Evolutionary conservation across 257 asterid genomes (phyloP).

Genomic region (Jaltomata sinuosa): DNA sequence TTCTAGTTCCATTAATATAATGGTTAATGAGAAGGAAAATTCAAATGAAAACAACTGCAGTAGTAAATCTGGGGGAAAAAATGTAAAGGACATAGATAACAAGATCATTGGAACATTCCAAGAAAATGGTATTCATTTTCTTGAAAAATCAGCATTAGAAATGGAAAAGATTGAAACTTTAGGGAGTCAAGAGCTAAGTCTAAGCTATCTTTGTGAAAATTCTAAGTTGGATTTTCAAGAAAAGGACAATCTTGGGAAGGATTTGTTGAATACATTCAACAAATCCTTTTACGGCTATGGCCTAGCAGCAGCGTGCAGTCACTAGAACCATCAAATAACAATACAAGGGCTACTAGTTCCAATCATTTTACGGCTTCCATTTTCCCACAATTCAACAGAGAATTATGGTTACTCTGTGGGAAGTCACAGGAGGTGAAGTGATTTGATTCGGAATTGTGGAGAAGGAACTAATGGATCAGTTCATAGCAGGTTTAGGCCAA

Average conservation of each 20-base stretch:
- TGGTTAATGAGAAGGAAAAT: background rate
- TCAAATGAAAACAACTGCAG: background rate
- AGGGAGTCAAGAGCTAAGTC: background rate
- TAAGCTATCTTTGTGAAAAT: slow-evolving; percentile 1
- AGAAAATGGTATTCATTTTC: background rate
- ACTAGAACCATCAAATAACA: slow-evolving; percentile 1
- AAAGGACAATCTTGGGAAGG: background rate
- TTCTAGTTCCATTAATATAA: too few species aligned
- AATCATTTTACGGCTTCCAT: slow-evolving; percentile 42
- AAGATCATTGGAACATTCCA: too few species aligned
- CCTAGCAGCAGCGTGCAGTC: slow-evolving; percentile 63
- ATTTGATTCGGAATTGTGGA: too few species aligned
- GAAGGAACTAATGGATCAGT: slow-evolving; percentile 97
- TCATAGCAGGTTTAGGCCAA: slow-evolving; percentile 86
- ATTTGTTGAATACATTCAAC: background rate
- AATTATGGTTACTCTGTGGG: slow-evolving; percentile 54
- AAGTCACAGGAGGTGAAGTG: too few species aligned
- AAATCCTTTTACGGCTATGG: too few species aligned
- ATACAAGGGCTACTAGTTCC: slow-evolving; percentile 14
- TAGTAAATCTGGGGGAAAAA: too few species aligned
- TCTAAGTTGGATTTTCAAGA: background rate
- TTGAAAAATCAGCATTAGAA: background rate
- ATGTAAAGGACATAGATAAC: too few species aligned
- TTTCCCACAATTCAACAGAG: slow-evolving; percentile 67
- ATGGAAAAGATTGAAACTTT: background rate